Conservation (phyloP, 2,329 filamentous ascomycete genomes). For the Penicillium brasilianum region DNA sequence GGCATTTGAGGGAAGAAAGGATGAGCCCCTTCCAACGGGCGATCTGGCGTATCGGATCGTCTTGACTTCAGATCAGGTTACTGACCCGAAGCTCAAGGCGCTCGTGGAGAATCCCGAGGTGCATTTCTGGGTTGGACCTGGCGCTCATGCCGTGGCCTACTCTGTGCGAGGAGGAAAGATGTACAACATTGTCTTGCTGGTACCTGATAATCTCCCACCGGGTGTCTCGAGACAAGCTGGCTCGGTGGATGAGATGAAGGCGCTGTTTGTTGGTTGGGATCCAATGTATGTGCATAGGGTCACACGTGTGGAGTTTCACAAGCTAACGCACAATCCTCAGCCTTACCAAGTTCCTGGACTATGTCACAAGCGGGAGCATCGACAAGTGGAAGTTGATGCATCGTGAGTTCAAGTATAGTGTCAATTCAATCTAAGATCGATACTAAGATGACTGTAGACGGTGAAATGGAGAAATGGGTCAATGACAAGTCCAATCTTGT, state of each 20-base stretch:
- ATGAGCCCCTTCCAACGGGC: conserved; percentile 62
- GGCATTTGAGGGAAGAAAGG: conserved; percentile 52
- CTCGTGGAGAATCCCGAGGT: conserved; percentile 60
- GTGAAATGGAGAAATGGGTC: conserved; percentile 61
- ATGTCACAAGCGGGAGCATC: conserved; percentile 58
- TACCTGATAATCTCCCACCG: conserved; percentile 66
- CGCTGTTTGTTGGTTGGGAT: conserved; percentile 68
- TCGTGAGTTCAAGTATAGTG: conserved; percentile 11
- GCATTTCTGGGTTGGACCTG: conserved; percentile 69
- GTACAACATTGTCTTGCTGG: conserved; percentile 70
- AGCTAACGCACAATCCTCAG: conserved; percentile 16
- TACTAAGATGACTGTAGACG: conserved; percentile 36
- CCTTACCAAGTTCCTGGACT: conserved; percentile 49
- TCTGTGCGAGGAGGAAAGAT: conserved; percentile 60
- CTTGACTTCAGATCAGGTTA: conserved; percentile 57
- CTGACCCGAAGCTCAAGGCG: conserved; percentile 56
- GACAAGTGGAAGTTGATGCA: conserved; percentile 73
- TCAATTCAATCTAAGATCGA: background rate
- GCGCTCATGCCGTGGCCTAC: conserved; percentile 67
- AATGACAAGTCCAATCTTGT: conserved; percentile 58
- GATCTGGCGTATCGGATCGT: conserved; percentile 70
- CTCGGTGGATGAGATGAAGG: conserved; percentile 64
- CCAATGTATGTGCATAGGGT: conserved; percentile 50
- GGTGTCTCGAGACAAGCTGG: conserved; percentile 59
- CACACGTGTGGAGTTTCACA: too few species aligned